These are phyloP conservation scores for Camptophora hylomeconis DNA, from an alignment of 2,329 filamentous ascomycete species.

Conservation along the genomic window DNA sequence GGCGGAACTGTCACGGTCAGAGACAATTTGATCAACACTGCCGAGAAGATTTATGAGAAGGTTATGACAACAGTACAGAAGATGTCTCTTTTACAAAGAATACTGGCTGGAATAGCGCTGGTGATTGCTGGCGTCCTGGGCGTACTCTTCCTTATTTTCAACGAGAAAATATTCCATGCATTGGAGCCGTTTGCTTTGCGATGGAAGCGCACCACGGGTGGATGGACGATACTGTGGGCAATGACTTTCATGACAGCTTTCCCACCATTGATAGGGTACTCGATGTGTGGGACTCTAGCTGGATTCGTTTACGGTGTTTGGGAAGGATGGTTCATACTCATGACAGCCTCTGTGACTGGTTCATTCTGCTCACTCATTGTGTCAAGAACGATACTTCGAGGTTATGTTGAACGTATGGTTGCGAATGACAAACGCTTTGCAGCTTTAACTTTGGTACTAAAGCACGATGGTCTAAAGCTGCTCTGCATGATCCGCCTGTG, in stretches of 20 bases:
- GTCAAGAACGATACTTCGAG: slow-evolving; percentile 63
- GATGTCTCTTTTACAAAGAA: slow-evolving; percentile 44
- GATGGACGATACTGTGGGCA: slow-evolving; percentile 62
- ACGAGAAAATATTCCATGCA: slow-evolving; percentile 63
- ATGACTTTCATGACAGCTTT: slow-evolving; percentile 67
- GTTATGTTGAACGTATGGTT: slow-evolving; percentile 67
- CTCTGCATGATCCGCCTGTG: slow-evolving; percentile 86
- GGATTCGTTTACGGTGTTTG: slow-evolving; percentile 62
- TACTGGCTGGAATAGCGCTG: slow-evolving; percentile 40
- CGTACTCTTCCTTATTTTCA: slow-evolving; percentile 64
- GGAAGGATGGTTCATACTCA: slow-evolving; percentile 69
- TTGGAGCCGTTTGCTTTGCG: slow-evolving; percentile 59
- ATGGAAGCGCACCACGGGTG: slow-evolving; percentile 62
- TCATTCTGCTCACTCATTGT: slow-evolving; percentile 68
- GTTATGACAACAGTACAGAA: slow-evolving; percentile 23
- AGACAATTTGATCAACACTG: slow-evolving; percentile 26
- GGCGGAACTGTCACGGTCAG: too few species aligned
- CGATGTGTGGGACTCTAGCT: slow-evolving; percentile 55
- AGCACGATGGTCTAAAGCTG: slow-evolving; percentile 78
- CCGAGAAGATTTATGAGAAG: slow-evolving; percentile 23
- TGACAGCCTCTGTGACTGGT: slow-evolving; percentile 64
- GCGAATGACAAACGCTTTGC: slow-evolving; percentile 77
- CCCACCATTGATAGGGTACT: slow-evolving; percentile 79
- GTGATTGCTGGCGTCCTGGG: slow-evolving; percentile 41
- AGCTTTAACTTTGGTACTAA: slow-evolving; percentile 73